Evolutionary conservation across 192 early-diverging fungal species (phyloP), one percentile per base, ranked within the genome.

Genomic region (Backusella tuberculispora): DNA sequence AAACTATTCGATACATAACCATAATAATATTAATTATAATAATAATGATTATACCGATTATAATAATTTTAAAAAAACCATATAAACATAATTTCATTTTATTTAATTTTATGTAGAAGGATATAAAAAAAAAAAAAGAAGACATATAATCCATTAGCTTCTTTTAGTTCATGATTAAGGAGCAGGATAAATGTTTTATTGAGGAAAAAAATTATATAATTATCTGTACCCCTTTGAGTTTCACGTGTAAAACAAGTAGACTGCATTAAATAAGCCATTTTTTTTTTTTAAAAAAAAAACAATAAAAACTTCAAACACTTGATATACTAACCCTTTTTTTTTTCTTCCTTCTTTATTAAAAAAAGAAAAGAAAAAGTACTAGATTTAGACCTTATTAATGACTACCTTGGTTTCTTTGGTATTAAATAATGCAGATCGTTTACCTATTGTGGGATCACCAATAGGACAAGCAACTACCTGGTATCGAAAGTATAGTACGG

Each of bases 391-490:
- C 53, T 60, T 60, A 60, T 24, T 26, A 60, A 73, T 73, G 72
- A 37, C 72, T 12, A 73, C 56, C 9, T 37, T 64, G 29, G 63
- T 73, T 8, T 73, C 72, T 15, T 29, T 45, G 14, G 38, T 72
- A n/a, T 34, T 73, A 44, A 63, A 60, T 46, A 60, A 73, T 9
- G 72, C 72, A 43, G 72, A 73, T 34, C 41, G 56, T 42, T 44
- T 73, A 19, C 72, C 72, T 45, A 24, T 73, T 17, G 63, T 73
- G 12, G 72, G 72, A 12, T 73, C 72, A 15, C 72, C 53, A n/a
- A 65, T 73, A 17, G 60, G 56, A 13, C 53, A 43, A 19, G 72
- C 72, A 7, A 64, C 72, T 3, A 37, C 41, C 3, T 73, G 72
- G 72, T 63, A 44, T 37, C 53, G 34, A 40, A 38, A 53, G 13